Evolutionary conservation across 495 filamentous ascomycete genomes (phyloP).

Genomic region (Pyrenopolyporus hunteri): DNA sequence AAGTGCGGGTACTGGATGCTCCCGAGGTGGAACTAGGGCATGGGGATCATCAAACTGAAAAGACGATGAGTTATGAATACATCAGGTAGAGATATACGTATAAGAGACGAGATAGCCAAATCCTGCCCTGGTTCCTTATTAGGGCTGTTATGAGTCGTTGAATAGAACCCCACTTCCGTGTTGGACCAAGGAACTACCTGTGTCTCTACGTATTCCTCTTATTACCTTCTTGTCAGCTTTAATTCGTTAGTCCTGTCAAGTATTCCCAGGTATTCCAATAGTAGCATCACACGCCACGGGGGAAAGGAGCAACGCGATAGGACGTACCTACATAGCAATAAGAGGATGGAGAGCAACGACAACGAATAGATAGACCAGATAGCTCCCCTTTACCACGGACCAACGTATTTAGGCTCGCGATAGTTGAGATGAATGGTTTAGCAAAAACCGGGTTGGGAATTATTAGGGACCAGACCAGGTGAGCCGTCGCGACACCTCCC

Average conservation of each 20-base stretch:
- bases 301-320: neutral
- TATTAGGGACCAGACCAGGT: constrained; percentile 37
- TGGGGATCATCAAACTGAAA: constrained; percentile 37
- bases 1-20: constrained; percentile 41
- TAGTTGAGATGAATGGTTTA: constrained; percentile 34
- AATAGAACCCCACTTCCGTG: constrained; percentile 31
- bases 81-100: constrained; percentile 7
- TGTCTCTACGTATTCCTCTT: constrained; percentile 5
- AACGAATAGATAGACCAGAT: constrained; percentile 33
- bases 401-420: constrained; percentile 34
- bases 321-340: neutral
- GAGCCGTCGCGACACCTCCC: constrained; percentile 33
- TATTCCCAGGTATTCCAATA: too few species aligned
- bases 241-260: too few species aligned
- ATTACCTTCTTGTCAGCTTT: constrained; percentile 30
- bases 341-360: constrained; percentile 8
- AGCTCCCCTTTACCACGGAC: constrained; percentile 10
- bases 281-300: constrained; percentile 30
- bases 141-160: constrained; percentile 28
- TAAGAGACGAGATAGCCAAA: constrained; percentile 33
- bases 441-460: constrained; percentile 27
- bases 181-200: constrained; percentile 23
- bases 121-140: constrained; percentile 38
- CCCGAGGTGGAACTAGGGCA: constrained; percentile 39
- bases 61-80: constrained; percentile 24